phyloP scores from a whole-genome alignment of 2,329 filamentous ascomycete species.

The Colletotrichum lini region DNA sequence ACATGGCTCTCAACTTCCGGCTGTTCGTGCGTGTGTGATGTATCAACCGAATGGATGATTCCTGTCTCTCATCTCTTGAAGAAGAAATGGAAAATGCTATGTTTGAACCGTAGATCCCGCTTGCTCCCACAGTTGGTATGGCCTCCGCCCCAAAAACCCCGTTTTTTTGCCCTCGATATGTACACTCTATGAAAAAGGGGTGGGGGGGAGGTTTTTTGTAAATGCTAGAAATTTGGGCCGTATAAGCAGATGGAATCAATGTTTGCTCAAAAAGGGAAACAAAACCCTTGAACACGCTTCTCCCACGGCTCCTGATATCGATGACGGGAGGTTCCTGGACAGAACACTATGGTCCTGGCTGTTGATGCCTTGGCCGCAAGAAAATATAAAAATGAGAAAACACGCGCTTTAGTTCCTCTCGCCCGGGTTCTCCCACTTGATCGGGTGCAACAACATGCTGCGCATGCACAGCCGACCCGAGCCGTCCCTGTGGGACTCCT shows the following conservation, averaged over 20 bases:
- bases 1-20: neutral
- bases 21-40: neutral
- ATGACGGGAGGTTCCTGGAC: neutral
- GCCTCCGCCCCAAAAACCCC: slow-evolving; percentile 26
- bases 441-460: slow-evolving; percentile 85
- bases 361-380: neutral
- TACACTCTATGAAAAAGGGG: slow-evolving; percentile 28
- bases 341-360: neutral
- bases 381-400: neutral
- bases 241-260: slow-evolving; percentile 1
- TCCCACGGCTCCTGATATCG: slow-evolving; percentile 10
- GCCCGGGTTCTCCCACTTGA: slow-evolving; percentile 76
- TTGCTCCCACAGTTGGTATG: slow-evolving; percentile 26
- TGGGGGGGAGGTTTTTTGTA: neutral
- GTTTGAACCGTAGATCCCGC: slow-evolving; percentile 26
- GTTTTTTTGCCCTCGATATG: slow-evolving; percentile 31
- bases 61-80: neutral
- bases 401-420: slow-evolving; percentile 50
- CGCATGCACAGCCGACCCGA: slow-evolving; percentile 83
- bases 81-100: slow-evolving; percentile 20
- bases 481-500: slow-evolving; percentile 60
- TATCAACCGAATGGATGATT: slow-evolving; percentile 7
- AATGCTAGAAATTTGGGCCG: slow-evolving; percentile 3
- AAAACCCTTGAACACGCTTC: slow-evolving; percentile 14
- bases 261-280: slow-evolving; percentile 12